Evolutionary conservation across 2,329 filamentous ascomycete genomes (phyloP).

Genomic region (Aspergillus eucalypticola): DNA sequence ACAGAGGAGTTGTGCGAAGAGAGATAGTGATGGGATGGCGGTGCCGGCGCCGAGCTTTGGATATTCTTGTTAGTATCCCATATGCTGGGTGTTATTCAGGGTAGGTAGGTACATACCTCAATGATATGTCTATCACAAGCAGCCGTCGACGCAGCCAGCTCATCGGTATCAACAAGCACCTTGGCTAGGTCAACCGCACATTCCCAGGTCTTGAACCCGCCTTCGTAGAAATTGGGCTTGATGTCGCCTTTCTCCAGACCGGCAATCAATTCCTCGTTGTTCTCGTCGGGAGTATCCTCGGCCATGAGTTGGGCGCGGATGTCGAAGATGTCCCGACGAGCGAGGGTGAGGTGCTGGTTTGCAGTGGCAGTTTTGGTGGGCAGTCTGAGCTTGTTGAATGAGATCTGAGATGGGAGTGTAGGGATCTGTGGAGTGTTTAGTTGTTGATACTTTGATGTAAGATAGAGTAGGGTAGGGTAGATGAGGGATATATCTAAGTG

Average conservation of each 20-base stretch:
- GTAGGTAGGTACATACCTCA: conserved; percentile 30
- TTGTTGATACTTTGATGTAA: conserved; percentile 4
- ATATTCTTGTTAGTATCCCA: not conserved
- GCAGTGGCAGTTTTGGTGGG: conserved; percentile 37
- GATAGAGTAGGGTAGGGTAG: not conserved
- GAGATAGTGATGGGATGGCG: conserved; percentile 57
- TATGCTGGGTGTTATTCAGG: not conserved
- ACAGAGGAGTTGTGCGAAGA: conserved; percentile 55
- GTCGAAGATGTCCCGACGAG: conserved; percentile 63
- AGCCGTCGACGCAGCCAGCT: conserved; percentile 10
- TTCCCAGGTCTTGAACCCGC: conserved; percentile 70
- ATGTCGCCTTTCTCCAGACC: conserved; percentile 59
- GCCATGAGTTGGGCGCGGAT: conserved; percentile 65
- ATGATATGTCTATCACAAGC: conserved; percentile 42
- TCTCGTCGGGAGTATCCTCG: conserved; percentile 49
- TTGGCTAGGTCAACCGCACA: conserved; percentile 62
- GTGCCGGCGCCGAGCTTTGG: conserved; percentile 65
- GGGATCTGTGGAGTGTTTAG: conserved; percentile 46
- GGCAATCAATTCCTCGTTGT: conserved; percentile 47
- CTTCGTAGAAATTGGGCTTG: conserved; percentile 63
- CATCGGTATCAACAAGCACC: conserved; percentile 26
- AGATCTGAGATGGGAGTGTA: conserved; percentile 60
- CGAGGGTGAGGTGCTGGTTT: conserved; percentile 38
- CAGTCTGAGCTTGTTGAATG: conserved; percentile 57
- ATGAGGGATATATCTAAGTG: not conserved